Conservation (phyloP, 495 filamentous ascomycete species). For the Aspergillus baeticus region DNA sequence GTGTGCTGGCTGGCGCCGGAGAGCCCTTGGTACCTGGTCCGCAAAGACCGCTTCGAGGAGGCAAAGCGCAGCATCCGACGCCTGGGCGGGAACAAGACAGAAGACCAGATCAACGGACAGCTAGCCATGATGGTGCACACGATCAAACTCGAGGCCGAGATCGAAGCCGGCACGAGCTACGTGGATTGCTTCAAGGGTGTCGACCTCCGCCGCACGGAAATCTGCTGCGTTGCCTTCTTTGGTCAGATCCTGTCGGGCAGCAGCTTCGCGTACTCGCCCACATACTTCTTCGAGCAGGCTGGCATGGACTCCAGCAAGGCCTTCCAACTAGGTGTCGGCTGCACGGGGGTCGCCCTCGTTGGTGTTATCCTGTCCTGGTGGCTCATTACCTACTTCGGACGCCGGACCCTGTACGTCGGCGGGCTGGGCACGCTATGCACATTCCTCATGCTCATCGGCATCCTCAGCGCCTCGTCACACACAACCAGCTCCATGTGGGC, state of each 20-base stretch:
- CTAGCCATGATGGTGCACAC: slow-evolving; percentile 57
- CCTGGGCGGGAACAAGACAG: slow-evolving; percentile 41
- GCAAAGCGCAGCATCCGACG: slow-evolving; percentile 40
- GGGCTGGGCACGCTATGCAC: slow-evolving; percentile 57
- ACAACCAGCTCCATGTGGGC: slow-evolving; percentile 34
- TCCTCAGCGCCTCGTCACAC: slow-evolving; percentile 51
- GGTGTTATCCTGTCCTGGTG: slow-evolving; percentile 55
- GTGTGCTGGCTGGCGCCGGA: slow-evolving; percentile 61
- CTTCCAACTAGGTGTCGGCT: slow-evolving; percentile 46
- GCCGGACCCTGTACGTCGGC: slow-evolving; percentile 66
- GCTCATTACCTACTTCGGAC: slow-evolving; percentile 50
- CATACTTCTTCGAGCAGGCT: slow-evolving; percentile 70
- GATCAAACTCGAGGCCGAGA: slow-evolving; percentile 55
- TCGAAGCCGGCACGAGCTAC: slow-evolving; percentile 58
- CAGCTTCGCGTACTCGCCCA: slow-evolving; percentile 68
- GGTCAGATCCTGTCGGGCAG: slow-evolving; percentile 73
- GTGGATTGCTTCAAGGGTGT: slow-evolving; percentile 70
- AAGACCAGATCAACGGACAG: slow-evolving; percentile 11
- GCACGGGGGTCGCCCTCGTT: slow-evolving; percentile 61
- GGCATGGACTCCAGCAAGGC: slow-evolving; percentile 55
- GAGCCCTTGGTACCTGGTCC: slow-evolving; percentile 62
- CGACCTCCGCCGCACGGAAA: slow-evolving; percentile 68
- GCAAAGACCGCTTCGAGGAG: slow-evolving; percentile 42
- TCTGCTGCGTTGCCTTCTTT: slow-evolving; percentile 65
- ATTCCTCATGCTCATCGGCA: slow-evolving; percentile 61